These are phyloP conservation scores for Fusarium multiceps DNA, from an alignment of 2,329 filamentous ascomycete species.

Conservation along the genomic window DNA sequence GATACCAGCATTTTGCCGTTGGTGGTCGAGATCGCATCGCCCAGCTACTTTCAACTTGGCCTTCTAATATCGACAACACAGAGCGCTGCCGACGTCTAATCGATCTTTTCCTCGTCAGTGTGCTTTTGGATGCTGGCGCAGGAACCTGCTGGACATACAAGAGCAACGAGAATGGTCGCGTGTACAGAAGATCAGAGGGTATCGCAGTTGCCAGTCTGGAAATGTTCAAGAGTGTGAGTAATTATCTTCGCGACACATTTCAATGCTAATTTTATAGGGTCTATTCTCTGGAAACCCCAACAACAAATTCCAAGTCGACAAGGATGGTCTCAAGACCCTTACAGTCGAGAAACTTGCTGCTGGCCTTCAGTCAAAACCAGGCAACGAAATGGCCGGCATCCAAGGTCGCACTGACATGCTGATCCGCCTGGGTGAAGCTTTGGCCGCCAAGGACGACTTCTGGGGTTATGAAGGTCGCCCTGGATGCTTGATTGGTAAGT, in stretches of 20 bases:
- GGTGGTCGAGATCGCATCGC: conserved; percentile 80
- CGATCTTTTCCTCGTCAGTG: conserved; percentile 82
- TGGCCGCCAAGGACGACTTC: conserved; percentile 79
- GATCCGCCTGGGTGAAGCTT: conserved; percentile 77
- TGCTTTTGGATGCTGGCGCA: conserved; percentile 87
- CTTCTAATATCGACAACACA: conserved; percentile 73
- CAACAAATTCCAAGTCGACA: conserved; percentile 92
- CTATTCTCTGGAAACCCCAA: conserved; percentile 84
- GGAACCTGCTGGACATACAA: conserved; percentile 93
- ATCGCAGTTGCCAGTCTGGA: conserved; percentile 81
- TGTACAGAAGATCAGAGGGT: conserved; percentile 88
- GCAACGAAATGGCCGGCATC: conserved; percentile 85
- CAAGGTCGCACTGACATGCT: conserved; percentile 86
- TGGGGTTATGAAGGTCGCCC: conserved; percentile 88
- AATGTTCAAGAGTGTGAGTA: conserved; percentile 84
- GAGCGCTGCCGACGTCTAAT: conserved; percentile 81
- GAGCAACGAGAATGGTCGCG: conserved; percentile 85
- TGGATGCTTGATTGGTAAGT: conserved; percentile 90
- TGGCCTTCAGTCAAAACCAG: conserved; percentile 84
- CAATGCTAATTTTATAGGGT: conserved; percentile 61
- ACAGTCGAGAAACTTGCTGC: conserved; percentile 80
- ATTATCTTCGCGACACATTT: not conserved
- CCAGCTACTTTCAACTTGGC: conserved; percentile 76
- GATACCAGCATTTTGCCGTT: conserved; percentile 87
- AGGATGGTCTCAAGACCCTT: conserved; percentile 77